Base-by-base conservation (phyloP, 768 basidiomycete genomes). In the Suillus cothurnatus region DNA sequence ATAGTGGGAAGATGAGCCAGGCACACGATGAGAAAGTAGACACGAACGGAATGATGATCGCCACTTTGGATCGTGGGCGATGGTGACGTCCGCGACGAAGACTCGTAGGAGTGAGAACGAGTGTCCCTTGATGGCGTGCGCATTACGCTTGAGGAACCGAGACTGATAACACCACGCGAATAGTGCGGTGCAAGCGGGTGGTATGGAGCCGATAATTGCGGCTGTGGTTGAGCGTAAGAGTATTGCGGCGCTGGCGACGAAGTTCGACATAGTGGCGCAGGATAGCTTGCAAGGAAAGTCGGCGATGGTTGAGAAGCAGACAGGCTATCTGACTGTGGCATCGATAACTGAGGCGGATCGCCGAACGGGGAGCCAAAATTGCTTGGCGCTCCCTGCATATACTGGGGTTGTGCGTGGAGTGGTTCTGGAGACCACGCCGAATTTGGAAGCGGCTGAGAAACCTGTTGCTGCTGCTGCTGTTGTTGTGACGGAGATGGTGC, bases 1-100 rank as follows among this genome's bases (percentile, higher is more conserved):
- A 79, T 81, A 84, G 79, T 81, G 88, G 83, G 65, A 85, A 67
- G 81, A 78, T 5, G 81, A 81, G 36, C 74, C 71, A 62, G 72
- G 7, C 70, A 72, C 58, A 65, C 57, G 55, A 59, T 49, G 38
- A 58, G n/a, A 32, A n/a, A 64, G 21, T 11, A 50, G 34, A 23
- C 26, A 74, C 76, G 39, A 39, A 77, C 76, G 1, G 71, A 77
- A 66, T 67, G 41, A 23, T 71, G 68, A 17, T 82, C 84, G 14
- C 66, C 17, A 65, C 79, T 72, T 80, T 61, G 77, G 75, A 53
- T 76, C 52, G 76, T 79, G 6, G 83, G 84, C 23, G 84, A 77
- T 36, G 81, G 78, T 21, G 81, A 80, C 21, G 82, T 77, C 57
- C 81, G 81, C 56, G 74, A 65, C 62, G 77, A 67, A 31, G 71